Evolutionary conservation across 2,329 filamentous ascomycete genomes (phyloP).

Genomic region (Apiospora rasikravindrae): DNA sequence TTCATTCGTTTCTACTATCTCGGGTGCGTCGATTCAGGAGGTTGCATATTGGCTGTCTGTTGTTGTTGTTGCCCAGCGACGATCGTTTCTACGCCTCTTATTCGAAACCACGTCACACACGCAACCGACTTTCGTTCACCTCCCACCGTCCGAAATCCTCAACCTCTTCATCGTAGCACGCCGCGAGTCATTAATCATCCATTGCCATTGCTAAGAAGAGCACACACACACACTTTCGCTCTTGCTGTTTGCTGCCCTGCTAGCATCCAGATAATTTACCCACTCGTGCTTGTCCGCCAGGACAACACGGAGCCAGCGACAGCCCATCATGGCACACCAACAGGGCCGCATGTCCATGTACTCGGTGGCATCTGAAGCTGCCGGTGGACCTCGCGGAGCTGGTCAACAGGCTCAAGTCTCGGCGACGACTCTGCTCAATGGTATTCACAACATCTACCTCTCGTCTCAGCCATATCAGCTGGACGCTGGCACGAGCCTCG

Average conservation of each 20-base stretch:
- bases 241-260: constrained; percentile 4
- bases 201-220: not conserved
- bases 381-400: constrained; percentile 60
- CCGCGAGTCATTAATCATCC: constrained; percentile 1
- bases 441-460: constrained; percentile 87
- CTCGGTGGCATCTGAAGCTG: constrained; percentile 68
- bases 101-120: constrained; percentile 18
- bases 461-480: constrained; percentile 82
- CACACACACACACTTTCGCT: constrained; percentile 1
- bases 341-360: constrained; percentile 68
- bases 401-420: constrained; percentile 83
- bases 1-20: constrained; percentile 30
- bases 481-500: constrained; percentile 87
- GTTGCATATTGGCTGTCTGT: constrained; percentile 9
- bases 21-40: constrained; percentile 20
- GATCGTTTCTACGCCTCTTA: constrained; percentile 14
- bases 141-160: not conserved
- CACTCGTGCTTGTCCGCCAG: constrained; percentile 47
- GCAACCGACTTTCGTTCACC: constrained; percentile 13
- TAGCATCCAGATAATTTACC: constrained; percentile 21
- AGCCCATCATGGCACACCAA: constrained; percentile 58
- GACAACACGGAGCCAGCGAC: constrained; percentile 39
- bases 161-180: not conserved
- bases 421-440: constrained; percentile 90
- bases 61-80: constrained; percentile 23